Conservation (phyloP, 345 rosid genomes). For the Arabidopsis arenosa region DNA sequence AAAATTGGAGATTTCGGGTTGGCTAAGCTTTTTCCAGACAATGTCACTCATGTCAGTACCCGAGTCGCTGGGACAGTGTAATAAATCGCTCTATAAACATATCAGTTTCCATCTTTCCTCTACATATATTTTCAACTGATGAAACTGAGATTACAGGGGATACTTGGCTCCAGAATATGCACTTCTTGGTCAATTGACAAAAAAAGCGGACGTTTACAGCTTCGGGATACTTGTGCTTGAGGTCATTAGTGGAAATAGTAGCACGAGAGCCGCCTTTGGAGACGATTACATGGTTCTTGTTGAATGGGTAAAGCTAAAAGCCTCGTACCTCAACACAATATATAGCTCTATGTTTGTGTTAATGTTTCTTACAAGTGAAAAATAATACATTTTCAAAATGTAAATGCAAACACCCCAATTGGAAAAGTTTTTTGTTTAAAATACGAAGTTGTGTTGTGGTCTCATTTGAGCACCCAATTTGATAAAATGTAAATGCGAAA, state of each 20-base stretch:
- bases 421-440: background rate
- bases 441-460: background rate
- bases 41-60: conserved; percentile 94
- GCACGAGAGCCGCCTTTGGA: conserved; percentile 81
- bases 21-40: conserved; percentile 96
- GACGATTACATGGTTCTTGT: conserved; percentile 66
- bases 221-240: conserved; percentile 88
- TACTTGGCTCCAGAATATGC: conserved; percentile 98
- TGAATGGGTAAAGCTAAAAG: conserved; percentile 78
- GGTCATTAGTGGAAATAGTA: conserved; percentile 82
- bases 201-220: conserved; percentile 95
- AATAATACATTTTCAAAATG: conserved; percentile 9
- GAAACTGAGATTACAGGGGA: conserved; percentile 60
- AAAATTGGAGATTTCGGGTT: conserved; percentile 96
- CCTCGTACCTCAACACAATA: conserved; percentile 5
- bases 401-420: background rate
- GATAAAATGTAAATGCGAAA: background rate
- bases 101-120: background rate
- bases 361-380: background rate
- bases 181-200: conserved; percentile 79
- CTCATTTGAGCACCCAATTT: background rate
- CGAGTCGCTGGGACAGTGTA: conserved; percentile 97
- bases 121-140: conserved; percentile 10
- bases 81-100: conserved; percentile 33
- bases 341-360: background rate